phyloP scores from a whole-genome alignment of 2,329 filamentous ascomycete genomes.

The Epichloe aotearoae region DNA sequence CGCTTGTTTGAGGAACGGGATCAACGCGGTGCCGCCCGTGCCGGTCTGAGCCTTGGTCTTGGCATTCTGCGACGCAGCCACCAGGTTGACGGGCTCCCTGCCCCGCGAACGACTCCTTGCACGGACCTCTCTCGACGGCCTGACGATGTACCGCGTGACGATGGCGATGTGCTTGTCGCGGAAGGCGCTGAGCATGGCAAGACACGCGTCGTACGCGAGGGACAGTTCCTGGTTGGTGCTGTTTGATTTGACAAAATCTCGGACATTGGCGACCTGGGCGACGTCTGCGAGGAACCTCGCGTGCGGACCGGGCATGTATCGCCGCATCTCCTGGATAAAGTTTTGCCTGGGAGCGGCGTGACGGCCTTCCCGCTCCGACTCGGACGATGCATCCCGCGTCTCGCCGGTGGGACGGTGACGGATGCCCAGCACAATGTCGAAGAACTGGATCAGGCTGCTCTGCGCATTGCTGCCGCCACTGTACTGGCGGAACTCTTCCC shows the following conservation, averaged over 20 bases:
- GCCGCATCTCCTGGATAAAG: conserved; percentile 93
- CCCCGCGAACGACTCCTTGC: conserved; percentile 48
- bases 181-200: conserved; percentile 55
- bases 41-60: conserved; percentile 57
- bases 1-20: conserved; percentile 93
- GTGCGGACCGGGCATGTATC: conserved; percentile 92
- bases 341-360: conserved; percentile 43
- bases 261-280: conserved; percentile 69
- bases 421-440: conserved; percentile 81
- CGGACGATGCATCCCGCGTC: conserved; percentile 29
- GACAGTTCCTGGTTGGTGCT: conserved; percentile 50
- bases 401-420: conserved; percentile 84
- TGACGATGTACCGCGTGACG: conserved; percentile 88
- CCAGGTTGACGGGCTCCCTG: conserved; percentile 45
- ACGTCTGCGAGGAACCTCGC: conserved; percentile 80
- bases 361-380: conserved; percentile 31
- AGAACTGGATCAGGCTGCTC: conserved; percentile 94
- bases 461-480: conserved; percentile 94
- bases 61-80: conserved; percentile 38
- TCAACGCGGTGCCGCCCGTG: conserved; percentile 85
- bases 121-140: conserved; percentile 66
- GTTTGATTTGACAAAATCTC: conserved; percentile 59
- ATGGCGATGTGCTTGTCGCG: conserved; percentile 94
- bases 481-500: conserved; percentile 64
- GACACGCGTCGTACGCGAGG: conserved; percentile 79